Evolutionary conservation across 1,284 basidiomycete species (phyloP).

Genomic region (Malassezia furfur): DNA sequence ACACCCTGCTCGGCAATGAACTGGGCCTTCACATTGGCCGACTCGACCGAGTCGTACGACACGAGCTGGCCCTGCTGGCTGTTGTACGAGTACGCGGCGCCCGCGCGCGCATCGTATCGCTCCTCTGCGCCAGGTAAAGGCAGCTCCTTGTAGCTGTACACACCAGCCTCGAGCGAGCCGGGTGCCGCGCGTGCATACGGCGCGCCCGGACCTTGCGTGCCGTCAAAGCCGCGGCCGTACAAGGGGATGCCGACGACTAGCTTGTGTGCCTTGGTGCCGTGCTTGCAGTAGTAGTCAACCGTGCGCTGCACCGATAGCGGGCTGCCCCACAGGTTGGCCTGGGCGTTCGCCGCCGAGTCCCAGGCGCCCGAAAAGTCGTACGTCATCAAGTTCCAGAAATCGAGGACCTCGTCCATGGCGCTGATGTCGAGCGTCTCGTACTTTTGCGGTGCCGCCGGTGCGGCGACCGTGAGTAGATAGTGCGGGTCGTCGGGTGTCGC

Average conservation of each 20-base stretch:
- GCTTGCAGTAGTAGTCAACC: constrained; percentile 58
- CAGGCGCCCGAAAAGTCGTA: constrained; percentile 51
- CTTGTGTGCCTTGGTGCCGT: constrained; percentile 65
- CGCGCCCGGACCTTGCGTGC: constrained; percentile 64
- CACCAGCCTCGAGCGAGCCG: constrained; percentile 57
- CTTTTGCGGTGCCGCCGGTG: constrained; percentile 66
- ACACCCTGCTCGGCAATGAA: constrained; percentile 64
- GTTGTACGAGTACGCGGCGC: constrained; percentile 66
- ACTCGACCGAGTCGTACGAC: constrained; percentile 65
- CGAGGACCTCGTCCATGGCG: constrained; percentile 63
- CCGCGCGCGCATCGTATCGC: constrained; percentile 62
- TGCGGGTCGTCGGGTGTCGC: constrained; percentile 52
- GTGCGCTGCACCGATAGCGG: constrained; percentile 58
- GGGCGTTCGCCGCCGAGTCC: constrained; percentile 65
- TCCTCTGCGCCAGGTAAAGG: constrained; percentile 62
- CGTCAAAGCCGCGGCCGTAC: constrained; percentile 66
- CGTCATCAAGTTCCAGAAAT: constrained; percentile 88
- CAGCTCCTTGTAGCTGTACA: constrained; percentile 61
- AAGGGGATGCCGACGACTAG: constrained; percentile 61
- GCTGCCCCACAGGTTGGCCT: constrained; percentile 64
- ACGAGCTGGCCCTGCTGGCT: constrained; percentile 63
- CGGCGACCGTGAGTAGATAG: constrained; percentile 65
- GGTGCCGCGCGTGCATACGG: constrained; percentile 69
- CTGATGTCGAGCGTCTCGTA: constrained; percentile 60
- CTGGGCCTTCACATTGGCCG: constrained; percentile 62